These are phyloP conservation scores for Globisporangium middletonii DNA, from an alignment of 352 stramenopile genomes.

Conservation along the genomic window DNA sequence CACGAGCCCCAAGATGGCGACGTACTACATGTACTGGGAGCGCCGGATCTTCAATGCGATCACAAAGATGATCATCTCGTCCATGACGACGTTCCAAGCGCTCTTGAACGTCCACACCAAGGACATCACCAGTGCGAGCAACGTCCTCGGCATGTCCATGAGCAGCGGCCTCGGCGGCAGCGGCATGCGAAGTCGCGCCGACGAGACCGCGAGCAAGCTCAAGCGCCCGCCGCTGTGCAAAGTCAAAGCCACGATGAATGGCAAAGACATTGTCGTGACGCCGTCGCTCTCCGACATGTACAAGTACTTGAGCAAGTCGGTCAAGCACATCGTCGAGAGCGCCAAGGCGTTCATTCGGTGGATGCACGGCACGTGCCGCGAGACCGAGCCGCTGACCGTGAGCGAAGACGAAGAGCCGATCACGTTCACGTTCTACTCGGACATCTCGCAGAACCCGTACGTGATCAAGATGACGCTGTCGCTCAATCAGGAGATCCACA, in stretches of 20 bases:
- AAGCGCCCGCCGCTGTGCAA: slow-evolving; percentile 89
- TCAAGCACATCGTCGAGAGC: slow-evolving; percentile 93
- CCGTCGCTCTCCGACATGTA: slow-evolving; percentile 93
- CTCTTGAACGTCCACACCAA: slow-evolving; percentile 89
- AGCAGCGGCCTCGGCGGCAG: slow-evolving; percentile 11
- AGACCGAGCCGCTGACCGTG: slow-evolving; percentile 84
- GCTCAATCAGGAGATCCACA: slow-evolving; percentile 93
- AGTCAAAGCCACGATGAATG: slow-evolving; percentile 93
- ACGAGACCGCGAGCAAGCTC: slow-evolving; percentile 54
- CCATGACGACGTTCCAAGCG: slow-evolving; percentile 93
- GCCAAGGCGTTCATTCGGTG: slow-evolving; percentile 92
- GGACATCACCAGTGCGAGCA: slow-evolving; percentile 52
- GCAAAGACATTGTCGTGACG: slow-evolving; percentile 93
- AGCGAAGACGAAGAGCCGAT: slow-evolving; percentile 93
- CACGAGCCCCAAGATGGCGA: slow-evolving; percentile 84
- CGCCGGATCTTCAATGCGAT: slow-evolving; percentile 95
- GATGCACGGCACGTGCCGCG: slow-evolving; percentile 94
- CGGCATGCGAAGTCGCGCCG: slow-evolving; percentile 20
- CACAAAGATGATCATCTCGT: slow-evolving; percentile 94
- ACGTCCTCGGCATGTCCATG: slow-evolving; percentile 34
- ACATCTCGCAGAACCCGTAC: slow-evolving; percentile 94
- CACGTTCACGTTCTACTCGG: slow-evolving; percentile 93
- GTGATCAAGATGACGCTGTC: slow-evolving; percentile 94
- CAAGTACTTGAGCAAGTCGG: slow-evolving; percentile 93
- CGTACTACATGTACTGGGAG: slow-evolving; percentile 98